phyloP scores from a whole-genome alignment of 306 rosid genomes.

The Prosopis cineraria region DNA sequence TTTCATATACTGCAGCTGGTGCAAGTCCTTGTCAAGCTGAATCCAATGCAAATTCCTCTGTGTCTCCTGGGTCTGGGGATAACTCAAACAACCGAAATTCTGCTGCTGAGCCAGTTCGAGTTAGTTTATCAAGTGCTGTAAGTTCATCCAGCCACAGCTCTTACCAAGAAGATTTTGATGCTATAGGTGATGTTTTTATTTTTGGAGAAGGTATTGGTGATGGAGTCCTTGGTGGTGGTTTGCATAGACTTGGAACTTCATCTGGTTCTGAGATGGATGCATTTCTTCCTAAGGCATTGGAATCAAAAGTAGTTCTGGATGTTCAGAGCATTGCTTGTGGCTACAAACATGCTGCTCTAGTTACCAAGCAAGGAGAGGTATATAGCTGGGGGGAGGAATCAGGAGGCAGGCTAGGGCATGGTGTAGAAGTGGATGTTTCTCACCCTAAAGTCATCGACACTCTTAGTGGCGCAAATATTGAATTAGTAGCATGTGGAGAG shows the following conservation, averaged over 20 bases:
- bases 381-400: slow-evolving; percentile 97
- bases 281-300: slow-evolving; percentile 84
- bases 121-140: slow-evolving; percentile 90
- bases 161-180: slow-evolving; percentile 77
- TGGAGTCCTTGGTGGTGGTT: slow-evolving; percentile 82
- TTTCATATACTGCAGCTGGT: slow-evolving; percentile 59
- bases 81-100: slow-evolving; percentile 74
- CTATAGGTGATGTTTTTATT: slow-evolving; percentile 76
- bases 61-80: slow-evolving; percentile 60
- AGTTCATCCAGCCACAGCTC: slow-evolving; percentile 98
- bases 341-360: slow-evolving; percentile 74
- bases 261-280: slow-evolving; percentile 67
- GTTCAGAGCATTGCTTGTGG: slow-evolving; percentile 91
- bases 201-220: slow-evolving; percentile 84
- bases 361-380: slow-evolving; percentile 88
- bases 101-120: slow-evolving; percentile 70
- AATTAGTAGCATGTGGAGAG: slow-evolving; percentile 92
- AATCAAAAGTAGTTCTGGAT: slow-evolving; percentile 83
- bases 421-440: slow-evolving; percentile 73
- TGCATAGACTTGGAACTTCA: slow-evolving; percentile 58
- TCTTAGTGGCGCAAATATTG: slow-evolving; percentile 75
- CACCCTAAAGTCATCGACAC: slow-evolving; percentile 76
- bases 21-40: slow-evolving; percentile 57
- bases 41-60: slow-evolving; percentile 50
- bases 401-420: slow-evolving; percentile 99